phyloP scores from a whole-genome alignment of 192 early-diverging fungal species.

The Physocladia obscura region DNA sequence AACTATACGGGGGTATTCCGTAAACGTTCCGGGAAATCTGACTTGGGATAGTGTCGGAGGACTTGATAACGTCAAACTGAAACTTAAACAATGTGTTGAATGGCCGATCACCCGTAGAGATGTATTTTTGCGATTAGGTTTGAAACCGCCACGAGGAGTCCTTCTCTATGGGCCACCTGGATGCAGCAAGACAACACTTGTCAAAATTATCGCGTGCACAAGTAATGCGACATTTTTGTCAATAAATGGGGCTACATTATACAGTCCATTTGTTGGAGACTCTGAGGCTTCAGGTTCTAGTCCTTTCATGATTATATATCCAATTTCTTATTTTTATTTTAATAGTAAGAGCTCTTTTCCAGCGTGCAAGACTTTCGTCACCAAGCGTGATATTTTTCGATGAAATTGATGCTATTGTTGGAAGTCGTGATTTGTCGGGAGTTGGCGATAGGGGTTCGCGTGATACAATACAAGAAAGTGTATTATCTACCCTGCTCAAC shows the following conservation, averaged over 20 bases:
- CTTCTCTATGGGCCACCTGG: conserved; percentile 95
- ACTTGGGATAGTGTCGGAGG: conserved; percentile 90
- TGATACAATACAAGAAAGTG: conserved; percentile 83
- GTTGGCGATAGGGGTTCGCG: conserved; percentile 42
- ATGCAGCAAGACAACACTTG: conserved; percentile 96
- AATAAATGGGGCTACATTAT: conserved; percentile 76
- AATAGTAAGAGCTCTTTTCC: conserved; percentile 73
- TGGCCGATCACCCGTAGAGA: conserved; percentile 79
- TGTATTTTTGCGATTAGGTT: conserved; percentile 71
- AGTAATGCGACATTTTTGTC: conserved; percentile 76
- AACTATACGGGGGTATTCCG: conserved; percentile 51
- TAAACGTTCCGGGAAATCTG: conserved; percentile 53
- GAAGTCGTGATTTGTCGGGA: conserved; percentile 64
- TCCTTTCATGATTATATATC: conserved; percentile 7
- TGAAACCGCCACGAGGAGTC: conserved; percentile 81
- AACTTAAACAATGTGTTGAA: conserved; percentile 80
- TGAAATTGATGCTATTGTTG: conserved; percentile 95
- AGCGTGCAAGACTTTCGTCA: conserved; percentile 70
- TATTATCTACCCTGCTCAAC: conserved; percentile 83
- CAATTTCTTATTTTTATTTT: conserved; percentile 28
- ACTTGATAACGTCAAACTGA: conserved; percentile 74
- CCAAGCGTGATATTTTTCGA: conserved; percentile 95
- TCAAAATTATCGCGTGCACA: conserved; percentile 80
- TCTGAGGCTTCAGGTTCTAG: conserved; percentile 69
- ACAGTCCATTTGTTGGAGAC: conserved; percentile 81